phyloP scores from a whole-genome alignment of 176 grass and related monocot species.

The Musa itinerans region DNA sequence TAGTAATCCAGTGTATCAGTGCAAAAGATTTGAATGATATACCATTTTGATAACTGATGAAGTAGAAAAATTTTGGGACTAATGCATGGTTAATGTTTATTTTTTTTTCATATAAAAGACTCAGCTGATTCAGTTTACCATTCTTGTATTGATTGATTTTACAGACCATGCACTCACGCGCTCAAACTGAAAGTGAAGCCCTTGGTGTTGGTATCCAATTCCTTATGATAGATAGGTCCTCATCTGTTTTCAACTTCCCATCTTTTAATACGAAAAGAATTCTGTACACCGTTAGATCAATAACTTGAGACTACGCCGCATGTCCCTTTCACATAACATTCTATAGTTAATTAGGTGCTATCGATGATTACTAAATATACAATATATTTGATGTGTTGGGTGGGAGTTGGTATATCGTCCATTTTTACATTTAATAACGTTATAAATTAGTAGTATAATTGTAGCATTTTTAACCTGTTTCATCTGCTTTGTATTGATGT shows the following conservation, averaged over 20 bases:
- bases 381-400: no score
- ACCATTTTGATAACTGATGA: neutral
- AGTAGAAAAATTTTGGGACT: neutral
- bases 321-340: no score
- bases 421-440: no score
- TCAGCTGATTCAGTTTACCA: conserved; percentile 1
- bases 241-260: conserved; percentile 17
- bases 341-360: no score
- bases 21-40: neutral
- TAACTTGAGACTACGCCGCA: no score
- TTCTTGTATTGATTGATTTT: conserved; percentile 26
- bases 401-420: no score
- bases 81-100: neutral
- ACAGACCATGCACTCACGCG: conserved; percentile 39
- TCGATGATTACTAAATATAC: no score
- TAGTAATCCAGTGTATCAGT: neutral
- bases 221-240: conserved; percentile 86
- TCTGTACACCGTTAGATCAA: neutral
- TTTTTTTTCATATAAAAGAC: neutral
- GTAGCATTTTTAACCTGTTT: neutral
- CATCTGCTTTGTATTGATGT: neutral
- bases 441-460: neutral
- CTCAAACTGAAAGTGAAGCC: conserved; percentile 34
- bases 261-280: neutral
- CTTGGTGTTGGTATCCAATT: conserved; percentile 50